Percentiles rank a stretch among this genome's conserved stretches.
phyloP scores from a whole-genome alignment of 331 rosid species.

The Acacia pycnantha region DNA sequence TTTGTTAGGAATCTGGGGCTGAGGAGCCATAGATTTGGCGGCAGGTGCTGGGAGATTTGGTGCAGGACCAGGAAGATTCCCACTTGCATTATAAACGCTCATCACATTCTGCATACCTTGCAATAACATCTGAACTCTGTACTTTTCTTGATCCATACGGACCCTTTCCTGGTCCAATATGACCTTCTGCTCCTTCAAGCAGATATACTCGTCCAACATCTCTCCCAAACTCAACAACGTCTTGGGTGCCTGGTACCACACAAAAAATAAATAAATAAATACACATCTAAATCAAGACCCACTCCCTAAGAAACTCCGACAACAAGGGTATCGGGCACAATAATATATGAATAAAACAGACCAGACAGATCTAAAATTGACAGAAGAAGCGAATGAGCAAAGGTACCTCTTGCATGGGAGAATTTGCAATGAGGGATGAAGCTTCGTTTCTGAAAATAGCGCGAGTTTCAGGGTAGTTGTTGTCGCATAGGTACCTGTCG shows the following conservation, averaged over 20 bases:
- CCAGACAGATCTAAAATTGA: background rate
- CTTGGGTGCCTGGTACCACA: slow-evolving; percentile 54
- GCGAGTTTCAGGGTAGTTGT: slow-evolving; percentile 54
- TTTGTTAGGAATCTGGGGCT: slow-evolving; percentile 3
- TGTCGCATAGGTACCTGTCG: slow-evolving; percentile 69
- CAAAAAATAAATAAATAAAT: background rate
- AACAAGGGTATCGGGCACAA: background rate
- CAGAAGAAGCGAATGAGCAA: background rate
- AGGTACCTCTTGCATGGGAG: slow-evolving; percentile 59
- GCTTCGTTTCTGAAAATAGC: slow-evolving; percentile 62
- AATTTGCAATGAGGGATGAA: slow-evolving; percentile 62
- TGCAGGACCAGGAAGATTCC: slow-evolving; percentile 1
- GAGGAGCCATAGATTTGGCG: slow-evolving; percentile 41
- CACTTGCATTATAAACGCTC: slow-evolving; percentile 47
- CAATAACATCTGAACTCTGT: slow-evolving; percentile 54
- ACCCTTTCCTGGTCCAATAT: slow-evolving; percentile 60
- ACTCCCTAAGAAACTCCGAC: background rate
- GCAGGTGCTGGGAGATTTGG: slow-evolving; percentile 26
- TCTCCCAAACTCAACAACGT: slow-evolving; percentile 57
- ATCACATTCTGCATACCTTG: slow-evolving; percentile 62
- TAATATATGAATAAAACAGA: background rate
- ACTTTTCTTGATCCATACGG: slow-evolving; percentile 64
- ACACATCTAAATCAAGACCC: background rate
- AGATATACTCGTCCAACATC: slow-evolving; percentile 70
- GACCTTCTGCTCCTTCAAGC: slow-evolving; percentile 74